These are phyloP conservation scores for Epichloe sylvatica DNA, from an alignment of 2,329 filamentous ascomycete genomes.

Conservation along the genomic window DNA sequence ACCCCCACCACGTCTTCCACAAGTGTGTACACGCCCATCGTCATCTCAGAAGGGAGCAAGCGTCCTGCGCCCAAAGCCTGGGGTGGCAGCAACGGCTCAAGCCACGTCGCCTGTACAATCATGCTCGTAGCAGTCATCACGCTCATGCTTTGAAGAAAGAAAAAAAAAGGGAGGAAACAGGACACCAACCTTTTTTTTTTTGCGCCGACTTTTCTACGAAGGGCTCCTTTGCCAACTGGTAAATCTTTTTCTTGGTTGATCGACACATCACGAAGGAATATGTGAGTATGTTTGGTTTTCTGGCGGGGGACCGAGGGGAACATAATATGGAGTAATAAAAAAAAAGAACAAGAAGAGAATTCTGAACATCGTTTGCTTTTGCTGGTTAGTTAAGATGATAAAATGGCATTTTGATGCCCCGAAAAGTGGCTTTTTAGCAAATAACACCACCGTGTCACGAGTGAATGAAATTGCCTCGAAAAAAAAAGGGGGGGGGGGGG, in stretches of 20 bases:
- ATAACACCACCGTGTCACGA: no score
- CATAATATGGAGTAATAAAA: background rate
- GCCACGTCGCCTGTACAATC: constrained; percentile 21
- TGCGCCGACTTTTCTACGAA: no score
- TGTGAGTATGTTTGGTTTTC: background rate
- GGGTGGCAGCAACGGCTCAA: constrained; percentile 16
- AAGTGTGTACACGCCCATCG: constrained; percentile 12
- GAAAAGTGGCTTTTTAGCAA: no score
- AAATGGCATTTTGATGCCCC: background rate
- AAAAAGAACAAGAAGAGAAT: background rate
- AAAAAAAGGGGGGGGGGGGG: background rate
- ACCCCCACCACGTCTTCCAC: constrained; percentile 12
- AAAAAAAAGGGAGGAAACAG: background rate
- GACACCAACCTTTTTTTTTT: no score
- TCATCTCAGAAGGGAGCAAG: constrained; percentile 21
- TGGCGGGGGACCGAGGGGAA: background rate
- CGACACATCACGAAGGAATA: background rate
- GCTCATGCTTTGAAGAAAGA: constrained; percentile 19
- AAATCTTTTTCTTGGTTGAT: background rate
- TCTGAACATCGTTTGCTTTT: background rate
- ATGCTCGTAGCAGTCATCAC: constrained; percentile 23
- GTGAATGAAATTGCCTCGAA: no score
- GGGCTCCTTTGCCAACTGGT: no score
- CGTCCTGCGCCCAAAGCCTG: constrained; percentile 18
- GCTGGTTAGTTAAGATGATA: constrained; percentile 2